Base-by-base conservation (phyloP, 441 rosid genomes). In the Daphne laureola region DNA sequence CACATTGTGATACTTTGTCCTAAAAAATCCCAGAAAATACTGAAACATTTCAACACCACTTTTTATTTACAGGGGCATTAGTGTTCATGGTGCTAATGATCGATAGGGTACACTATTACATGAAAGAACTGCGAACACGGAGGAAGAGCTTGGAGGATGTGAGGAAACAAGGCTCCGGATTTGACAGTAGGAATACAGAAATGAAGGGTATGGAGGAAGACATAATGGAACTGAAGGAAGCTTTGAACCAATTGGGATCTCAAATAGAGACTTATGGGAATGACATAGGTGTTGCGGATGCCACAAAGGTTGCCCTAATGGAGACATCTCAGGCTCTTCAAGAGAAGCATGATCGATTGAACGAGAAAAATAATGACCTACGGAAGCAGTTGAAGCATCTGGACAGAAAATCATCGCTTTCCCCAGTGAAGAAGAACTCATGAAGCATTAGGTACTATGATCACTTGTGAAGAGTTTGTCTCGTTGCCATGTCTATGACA, bases 251-350 rank as follows among this genome's bases (percentile, higher is more conserved):
- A 50, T 66, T 86, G 41, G 78, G 55, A 26, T 66, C 66, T 9
- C 79, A 80, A 50, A 64, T 84, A 9, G 77, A 72, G 57, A 59
- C 51, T 17, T 82, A 55, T 73, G 48, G 72, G 14, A 82, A 72
- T 67, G 83, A 84, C n/a, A 75, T 69, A 0, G 66, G 27, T 41
- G 71, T 76, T 4, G 80, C 90, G 15, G 85, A 82, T 73, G 73
- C 85, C 55, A 90, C 71, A 63, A 78, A 75, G 4, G 65, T 70
- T 13, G 97, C 97, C 60, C 72, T 86, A 60, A 73, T 78, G 49
- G 84, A 86, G 70, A 95, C 86, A 60, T 82, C 97, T 11, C 88
- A 84, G 69, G 97, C 92, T 8, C 82, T 89, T 74, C 79, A 81
- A 62, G 74, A 77, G 0, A 92, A 89, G 79, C 83, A 80, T 49